Evolutionary conservation across 768 basidiomycete genomes (phyloP).

Genomic region (Lyophyllum semitale): DNA sequence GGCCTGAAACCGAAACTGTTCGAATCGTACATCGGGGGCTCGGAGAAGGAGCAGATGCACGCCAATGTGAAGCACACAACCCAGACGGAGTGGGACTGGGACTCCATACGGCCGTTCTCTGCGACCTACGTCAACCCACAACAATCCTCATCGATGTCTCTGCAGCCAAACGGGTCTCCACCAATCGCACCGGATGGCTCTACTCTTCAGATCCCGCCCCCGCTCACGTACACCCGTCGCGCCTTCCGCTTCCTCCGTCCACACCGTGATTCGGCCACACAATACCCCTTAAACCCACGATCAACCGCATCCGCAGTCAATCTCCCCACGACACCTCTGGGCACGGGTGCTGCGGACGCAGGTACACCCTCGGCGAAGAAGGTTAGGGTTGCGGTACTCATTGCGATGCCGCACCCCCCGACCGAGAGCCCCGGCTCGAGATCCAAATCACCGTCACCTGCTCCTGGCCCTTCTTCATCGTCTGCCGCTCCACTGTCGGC

Average conservation of each 20-base stretch:
- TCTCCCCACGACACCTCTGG: not conserved
- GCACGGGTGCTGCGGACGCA: not conserved
- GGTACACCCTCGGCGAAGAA: not conserved
- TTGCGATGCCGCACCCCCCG: constrained; percentile 33
- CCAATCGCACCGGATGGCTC: not conserved
- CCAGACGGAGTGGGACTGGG: constrained; percentile 29
- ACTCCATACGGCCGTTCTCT: constrained; percentile 34
- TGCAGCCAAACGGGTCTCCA: not conserved
- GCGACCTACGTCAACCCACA: constrained; percentile 26
- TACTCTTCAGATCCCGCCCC: not conserved
- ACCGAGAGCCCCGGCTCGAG: not conserved
- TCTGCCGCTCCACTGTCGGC: constrained; percentile 3
- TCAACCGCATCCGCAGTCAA: not conserved
- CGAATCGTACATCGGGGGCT: constrained; percentile 41
- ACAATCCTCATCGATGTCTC: not conserved
- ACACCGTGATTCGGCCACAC: not conserved
- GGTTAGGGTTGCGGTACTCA: constrained; percentile 32
- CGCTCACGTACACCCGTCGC: not conserved
- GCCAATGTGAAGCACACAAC: not conserved
- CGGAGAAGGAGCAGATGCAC: constrained; percentile 1
- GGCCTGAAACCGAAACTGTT: constrained; percentile 50
- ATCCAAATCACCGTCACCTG: constrained; percentile 7
- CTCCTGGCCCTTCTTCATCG: constrained; percentile 3
- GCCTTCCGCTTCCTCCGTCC: constrained; percentile 2
- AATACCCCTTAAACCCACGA: not conserved